Base-by-base conservation (phyloP, 2,329 filamentous ascomycete genomes). In the Rhynchosporium secalis region DNA sequence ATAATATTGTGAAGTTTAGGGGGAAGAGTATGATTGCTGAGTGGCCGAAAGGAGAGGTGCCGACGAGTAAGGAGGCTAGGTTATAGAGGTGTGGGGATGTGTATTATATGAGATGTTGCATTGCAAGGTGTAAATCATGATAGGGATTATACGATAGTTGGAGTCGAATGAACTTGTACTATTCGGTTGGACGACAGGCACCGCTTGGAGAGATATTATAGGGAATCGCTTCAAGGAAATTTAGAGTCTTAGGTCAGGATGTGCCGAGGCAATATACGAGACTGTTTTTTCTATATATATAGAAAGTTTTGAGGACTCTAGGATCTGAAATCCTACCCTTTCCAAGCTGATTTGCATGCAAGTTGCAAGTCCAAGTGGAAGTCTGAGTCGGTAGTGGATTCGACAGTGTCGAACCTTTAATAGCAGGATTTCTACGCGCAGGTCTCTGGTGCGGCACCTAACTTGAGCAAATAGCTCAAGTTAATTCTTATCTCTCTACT, bases 1-100 rank as follows among this genome's bases (percentile, higher is more conserved):
- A 88, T 76, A 99, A 99, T 74, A 78, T 98, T 65, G 77, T 97
- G 56, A 85, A 84, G 74, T 89, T 94, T 69, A 83, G 81, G 6
- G 88, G 86, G 15, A 79, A 83, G 69, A 64, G 60, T 46, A 68
- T 65, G 63, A 63, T 72, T 66, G 70, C 67, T 54, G 60, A 69
- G 57, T 72, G 69, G 65, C 57, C 57, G 2, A 52, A 26, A 15
- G 57, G 38, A 15, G 47, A 45, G 15, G 47, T 33, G 26, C 20
- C 45, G 38, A 43, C 40, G 36, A 59, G 38, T 28, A 4, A 47
- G 15, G 47, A 51, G 8, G 47, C 36, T n/a, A 52, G 46, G 38
- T 59, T 59, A 59, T 59, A 52, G 38, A 28, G 36, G 45, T 8
- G 10, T 8, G 48, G 15, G 36, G 9, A 12, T 43, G 45, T 59